These are phyloP conservation scores for Penicillium cinerascens DNA, from an alignment of 495 filamentous ascomycete species.

Conservation along the genomic window DNA sequence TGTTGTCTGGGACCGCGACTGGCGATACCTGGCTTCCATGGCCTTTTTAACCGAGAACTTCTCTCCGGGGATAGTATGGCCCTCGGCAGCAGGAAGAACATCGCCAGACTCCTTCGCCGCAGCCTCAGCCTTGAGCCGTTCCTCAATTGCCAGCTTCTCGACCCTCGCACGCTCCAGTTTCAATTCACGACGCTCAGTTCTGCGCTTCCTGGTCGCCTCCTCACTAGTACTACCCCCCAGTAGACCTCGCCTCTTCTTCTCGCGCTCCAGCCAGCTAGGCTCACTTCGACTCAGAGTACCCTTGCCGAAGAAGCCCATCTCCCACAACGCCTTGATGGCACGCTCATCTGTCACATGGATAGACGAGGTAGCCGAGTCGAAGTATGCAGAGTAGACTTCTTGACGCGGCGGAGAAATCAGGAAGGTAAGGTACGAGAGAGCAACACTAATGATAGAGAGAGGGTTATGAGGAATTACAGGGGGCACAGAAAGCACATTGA, in stretches of 20 bases:
- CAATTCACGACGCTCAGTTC: slow-evolving; percentile 74
- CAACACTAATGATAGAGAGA: slow-evolving; percentile 75
- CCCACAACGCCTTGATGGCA: slow-evolving; percentile 80
- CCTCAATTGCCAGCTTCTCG: slow-evolving; percentile 75
- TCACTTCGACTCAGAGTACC: slow-evolving; percentile 89
- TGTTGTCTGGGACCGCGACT: slow-evolving; percentile 21
- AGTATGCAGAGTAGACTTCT: slow-evolving; percentile 69
- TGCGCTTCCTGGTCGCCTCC: slow-evolving; percentile 69
- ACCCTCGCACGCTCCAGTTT: slow-evolving; percentile 88
- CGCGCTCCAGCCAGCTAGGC: slow-evolving; percentile 83
- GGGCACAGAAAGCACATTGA: slow-evolving; percentile 77
- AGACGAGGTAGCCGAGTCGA: slow-evolving; percentile 73
- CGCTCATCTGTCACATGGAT: slow-evolving; percentile 77
- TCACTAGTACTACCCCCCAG: slow-evolving; percentile 66
- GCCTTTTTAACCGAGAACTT: slow-evolving; percentile 43
- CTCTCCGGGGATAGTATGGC: slow-evolving; percentile 17
- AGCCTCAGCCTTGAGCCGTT: slow-evolving; percentile 62
- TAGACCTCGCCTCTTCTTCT: slow-evolving; percentile 66
- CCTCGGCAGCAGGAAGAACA: slow-evolving; percentile 13
- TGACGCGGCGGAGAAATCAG: slow-evolving; percentile 65
- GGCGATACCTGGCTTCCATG: slow-evolving; percentile 33
- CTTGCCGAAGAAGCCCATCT: slow-evolving; percentile 94
- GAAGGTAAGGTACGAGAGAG: slow-evolving; percentile 71
- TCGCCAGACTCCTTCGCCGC: slow-evolving; percentile 32
- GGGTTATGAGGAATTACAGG: slow-evolving; percentile 90